Percentiles rank a stretch among this genome's conserved stretches.
phyloP scores from a whole-genome alignment of 257 asterid genomes.

The Dorcoceras hygrometricum region DNA sequence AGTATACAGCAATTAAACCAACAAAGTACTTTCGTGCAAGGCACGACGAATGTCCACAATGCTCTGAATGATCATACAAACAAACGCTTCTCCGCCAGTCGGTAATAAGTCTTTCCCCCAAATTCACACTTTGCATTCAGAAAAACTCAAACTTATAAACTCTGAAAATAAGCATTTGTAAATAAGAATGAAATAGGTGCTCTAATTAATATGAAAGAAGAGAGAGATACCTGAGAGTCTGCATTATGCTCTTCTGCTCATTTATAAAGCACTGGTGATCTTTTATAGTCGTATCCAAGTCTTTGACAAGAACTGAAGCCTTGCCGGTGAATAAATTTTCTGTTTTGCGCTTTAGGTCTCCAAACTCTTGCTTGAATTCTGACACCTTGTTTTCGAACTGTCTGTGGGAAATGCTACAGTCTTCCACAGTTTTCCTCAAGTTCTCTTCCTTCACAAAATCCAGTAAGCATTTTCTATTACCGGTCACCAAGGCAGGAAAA shows the following conservation, averaged over 20 bases:
- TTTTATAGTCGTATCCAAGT: slow-evolving; percentile 60
- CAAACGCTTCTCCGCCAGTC: not conserved
- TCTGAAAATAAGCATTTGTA: not conserved
- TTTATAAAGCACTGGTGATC: slow-evolving; percentile 61
- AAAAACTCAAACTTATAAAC: not conserved
- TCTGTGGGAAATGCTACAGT: slow-evolving; percentile 76
- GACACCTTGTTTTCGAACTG: slow-evolving; percentile 91
- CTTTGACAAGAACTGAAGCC: slow-evolving; percentile 67
- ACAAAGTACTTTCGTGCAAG: not conserved
- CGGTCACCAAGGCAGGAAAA: slow-evolving; percentile 61
- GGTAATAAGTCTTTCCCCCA: not conserved
- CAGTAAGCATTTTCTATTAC: slow-evolving; percentile 66
- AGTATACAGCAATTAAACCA: slow-evolving; percentile 15
- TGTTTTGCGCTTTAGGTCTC: slow-evolving; percentile 69
- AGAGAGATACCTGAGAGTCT: slow-evolving; percentile 68
- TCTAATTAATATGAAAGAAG: not conserved
- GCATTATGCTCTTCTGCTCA: slow-evolving; percentile 95
- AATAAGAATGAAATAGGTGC: slow-evolving; percentile 9
- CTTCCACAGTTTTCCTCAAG: slow-evolving; percentile 72
- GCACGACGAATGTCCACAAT: not conserved
- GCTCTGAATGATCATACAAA: not conserved
- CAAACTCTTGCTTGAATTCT: slow-evolving; percentile 84
- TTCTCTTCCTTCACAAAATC: slow-evolving; percentile 92
- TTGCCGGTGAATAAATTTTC: slow-evolving; percentile 68
- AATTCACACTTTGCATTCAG: not conserved